phyloP scores from a whole-genome alignment of 768 basidiomycete genomes.

The Galerina sulciceps region DNA sequence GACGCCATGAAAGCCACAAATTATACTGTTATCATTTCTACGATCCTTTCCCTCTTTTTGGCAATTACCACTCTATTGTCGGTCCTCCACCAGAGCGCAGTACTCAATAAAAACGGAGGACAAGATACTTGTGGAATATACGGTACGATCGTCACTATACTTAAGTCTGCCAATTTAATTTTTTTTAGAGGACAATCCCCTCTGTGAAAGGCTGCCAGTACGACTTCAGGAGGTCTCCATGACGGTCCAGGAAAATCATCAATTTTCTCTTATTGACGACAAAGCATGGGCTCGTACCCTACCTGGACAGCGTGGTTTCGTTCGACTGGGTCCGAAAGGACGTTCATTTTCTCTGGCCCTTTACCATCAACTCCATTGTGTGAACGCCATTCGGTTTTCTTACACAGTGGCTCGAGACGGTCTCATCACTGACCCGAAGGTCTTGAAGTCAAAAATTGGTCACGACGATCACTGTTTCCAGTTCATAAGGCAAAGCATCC shows the following conservation, averaged over 20 bases:
- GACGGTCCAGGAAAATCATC: neutral
- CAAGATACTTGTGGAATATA: no score
- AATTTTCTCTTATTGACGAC: conserved; percentile 7
- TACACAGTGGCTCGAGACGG: conserved; percentile 13
- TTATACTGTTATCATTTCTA: no score
- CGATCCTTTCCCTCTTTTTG: no score
- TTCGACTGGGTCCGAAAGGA: conserved; percentile 10
- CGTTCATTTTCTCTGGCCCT: neutral
- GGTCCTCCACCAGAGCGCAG: no score
- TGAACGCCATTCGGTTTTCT: conserved; percentile 6
- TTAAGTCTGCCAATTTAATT: no score
- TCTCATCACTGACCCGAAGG: neutral
- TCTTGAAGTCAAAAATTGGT: neutral
- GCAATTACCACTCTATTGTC: no score
- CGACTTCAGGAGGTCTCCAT: neutral
- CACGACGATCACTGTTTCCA: conserved; percentile 15
- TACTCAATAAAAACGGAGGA: no score
- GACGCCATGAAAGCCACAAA: no score
- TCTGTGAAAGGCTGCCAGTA: neutral
- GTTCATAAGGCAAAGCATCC: conserved; percentile 9
- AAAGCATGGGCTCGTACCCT: conserved; percentile 4
- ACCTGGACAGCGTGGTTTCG: conserved; percentile 3
- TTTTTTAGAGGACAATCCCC: neutral
- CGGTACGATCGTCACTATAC: no score
- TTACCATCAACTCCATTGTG: conserved; percentile 11